Base-by-base conservation (phyloP, 2,329 filamentous ascomycete species). In the Cladophialophora chaetospira region DNA sequence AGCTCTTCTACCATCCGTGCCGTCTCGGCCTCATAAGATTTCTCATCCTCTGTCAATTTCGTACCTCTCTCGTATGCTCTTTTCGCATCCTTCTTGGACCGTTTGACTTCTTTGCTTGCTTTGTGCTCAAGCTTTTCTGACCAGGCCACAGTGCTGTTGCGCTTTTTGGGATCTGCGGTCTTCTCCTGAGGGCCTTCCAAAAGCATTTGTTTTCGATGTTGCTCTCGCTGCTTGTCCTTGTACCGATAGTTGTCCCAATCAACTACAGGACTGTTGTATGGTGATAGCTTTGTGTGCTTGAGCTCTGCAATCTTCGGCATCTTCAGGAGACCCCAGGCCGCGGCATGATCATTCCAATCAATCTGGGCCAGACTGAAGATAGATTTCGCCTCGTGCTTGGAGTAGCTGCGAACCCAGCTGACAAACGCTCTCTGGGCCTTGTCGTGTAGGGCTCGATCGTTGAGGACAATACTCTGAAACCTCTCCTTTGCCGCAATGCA, bases 251-350 rank as follows among this genome's bases (percentile, higher is more conserved):
- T 77, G 40, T 86, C 80, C 80, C 88, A 86, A 69, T 91, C 83
- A 9, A 91, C 75, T 1, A 81, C 80, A 2, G 87, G 72, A 1
- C 84, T 84, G 0, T 88, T 75, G 19, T 76, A 81, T 61, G 81
- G 80, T 69, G 90, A 87, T 3, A 87, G 87, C 10, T 84, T 81
- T 78, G 88, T 93, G 0, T 79, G 82, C 66, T 86, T 88, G 51
- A 90, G 76, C 72, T 99, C 94, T 0, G 94, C 93, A 94, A 99
- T 99, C 69, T 88, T 91, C 3, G 94, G 94, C 62, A 97, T 80
- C 48, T 86, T 86, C 2, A 97, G 78, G 0, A 99, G 79, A 1
- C 90, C 94, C 90, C 93, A 99, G 0, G 88, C 88, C 52, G 84
- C 79, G 0, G 86, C 93, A 0, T 94, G 79, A 51, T 91, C 88